A percentile compares a stretch with the other conserved stretches of the same genome.
Conservation (phyloP, 1,139 yeast species). For the Meyerozyma guilliermondii region DNA sequence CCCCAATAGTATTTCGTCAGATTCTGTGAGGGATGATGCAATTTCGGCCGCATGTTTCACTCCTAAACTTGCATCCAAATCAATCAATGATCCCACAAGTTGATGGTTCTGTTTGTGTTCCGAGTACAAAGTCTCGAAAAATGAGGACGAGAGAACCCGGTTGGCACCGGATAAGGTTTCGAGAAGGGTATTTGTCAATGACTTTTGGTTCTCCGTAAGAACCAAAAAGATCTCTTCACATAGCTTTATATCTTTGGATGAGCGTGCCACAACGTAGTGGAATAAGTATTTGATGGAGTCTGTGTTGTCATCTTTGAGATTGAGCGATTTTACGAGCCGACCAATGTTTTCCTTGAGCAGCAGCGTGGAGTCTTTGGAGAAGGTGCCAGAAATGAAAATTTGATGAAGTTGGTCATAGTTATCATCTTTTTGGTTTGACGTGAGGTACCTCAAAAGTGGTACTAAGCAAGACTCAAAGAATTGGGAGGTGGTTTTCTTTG, state of each 20-base stretch:
- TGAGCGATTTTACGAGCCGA: constrained; percentile 11
- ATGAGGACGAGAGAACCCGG: constrained; percentile 44
- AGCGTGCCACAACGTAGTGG: constrained; percentile 19
- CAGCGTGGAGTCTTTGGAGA: constrained; percentile 13
- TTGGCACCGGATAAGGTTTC: constrained; percentile 31
- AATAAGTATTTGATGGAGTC: constrained; percentile 20
- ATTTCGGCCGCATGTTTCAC: constrained; percentile 28
- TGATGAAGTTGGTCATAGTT: background rate
- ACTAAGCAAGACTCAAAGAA: constrained; percentile 16
- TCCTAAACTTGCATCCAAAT: constrained; percentile 49
- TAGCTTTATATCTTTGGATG: constrained; percentile 23
- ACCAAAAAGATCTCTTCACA: constrained; percentile 41
- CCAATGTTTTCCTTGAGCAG: constrained; percentile 17
- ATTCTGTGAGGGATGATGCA: constrained; percentile 9
- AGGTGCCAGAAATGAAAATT: constrained; percentile 11
- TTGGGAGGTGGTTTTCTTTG: constrained; percentile 27
- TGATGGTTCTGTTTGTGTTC: constrained; percentile 18
- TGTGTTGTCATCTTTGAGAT: constrained; percentile 7
- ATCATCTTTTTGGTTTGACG: constrained; percentile 3
- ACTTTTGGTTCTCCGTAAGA: constrained; percentile 27
- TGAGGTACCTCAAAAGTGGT: constrained; percentile 8
- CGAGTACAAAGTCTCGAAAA: constrained; percentile 32
- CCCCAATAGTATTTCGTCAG: constrained; percentile 22
- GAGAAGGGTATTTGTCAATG: constrained; percentile 35
- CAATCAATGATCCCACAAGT: constrained; percentile 38